These are phyloP conservation scores for Microstegium vimineum DNA, from an alignment of 176 grass and related monocot species.

Conservation along the genomic window DNA sequence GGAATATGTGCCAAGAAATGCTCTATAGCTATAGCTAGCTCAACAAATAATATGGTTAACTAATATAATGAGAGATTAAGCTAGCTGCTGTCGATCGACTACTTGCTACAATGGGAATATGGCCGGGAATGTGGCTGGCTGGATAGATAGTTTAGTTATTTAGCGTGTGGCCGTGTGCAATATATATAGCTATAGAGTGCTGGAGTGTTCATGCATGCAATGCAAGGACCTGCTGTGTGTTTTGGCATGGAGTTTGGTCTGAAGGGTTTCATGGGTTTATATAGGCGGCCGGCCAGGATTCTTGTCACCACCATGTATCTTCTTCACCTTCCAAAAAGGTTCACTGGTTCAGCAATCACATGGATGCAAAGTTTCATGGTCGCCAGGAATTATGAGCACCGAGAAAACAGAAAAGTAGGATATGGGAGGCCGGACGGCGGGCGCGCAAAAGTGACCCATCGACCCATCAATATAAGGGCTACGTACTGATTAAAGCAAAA, in stretches of 20 bases:
- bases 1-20: background rate
- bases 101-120: background rate
- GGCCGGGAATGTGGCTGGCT: background rate
- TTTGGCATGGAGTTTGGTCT: slow-evolving; percentile 68
- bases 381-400: slow-evolving; percentile 29
- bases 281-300: slow-evolving; percentile 39
- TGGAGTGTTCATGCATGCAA: background rate
- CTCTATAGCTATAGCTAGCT: background rate
- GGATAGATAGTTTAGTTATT: too few relatives aligned
- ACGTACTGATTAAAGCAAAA: slow-evolving; percentile 47
- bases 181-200: background rate
- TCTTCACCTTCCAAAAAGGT: slow-evolving; percentile 36
- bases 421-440: background rate
- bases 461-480: background rate
- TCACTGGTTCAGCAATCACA: slow-evolving; percentile 49
- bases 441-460: slow-evolving; percentile 10
- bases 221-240: slow-evolving; percentile 8
- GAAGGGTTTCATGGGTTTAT: slow-evolving; percentile 46
- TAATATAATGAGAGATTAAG: background rate
- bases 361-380: slow-evolving; percentile 27
- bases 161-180: background rate
- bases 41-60: background rate
- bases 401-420: background rate
- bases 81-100: background rate
- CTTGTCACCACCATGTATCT: background rate